Conservation (phyloP, 2,329 filamentous ascomycete genomes). For the Phialemonium atrogriseum region DNA sequence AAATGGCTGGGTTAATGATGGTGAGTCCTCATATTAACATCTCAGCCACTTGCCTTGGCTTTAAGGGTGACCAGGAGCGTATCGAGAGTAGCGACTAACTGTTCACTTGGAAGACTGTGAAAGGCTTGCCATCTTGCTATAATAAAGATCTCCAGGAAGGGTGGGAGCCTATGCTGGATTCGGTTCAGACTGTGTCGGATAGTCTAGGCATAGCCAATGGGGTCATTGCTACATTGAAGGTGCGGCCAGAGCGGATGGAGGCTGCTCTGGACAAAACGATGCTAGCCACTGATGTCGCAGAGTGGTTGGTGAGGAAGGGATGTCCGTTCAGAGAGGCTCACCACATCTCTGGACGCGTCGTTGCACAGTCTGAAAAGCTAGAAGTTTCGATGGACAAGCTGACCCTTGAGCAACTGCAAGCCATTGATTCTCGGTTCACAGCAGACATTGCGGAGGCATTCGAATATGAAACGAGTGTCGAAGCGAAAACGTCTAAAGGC, state of each 20-base stretch:
- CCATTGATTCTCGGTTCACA: slow-evolving; percentile 57
- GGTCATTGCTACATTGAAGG: slow-evolving; percentile 64
- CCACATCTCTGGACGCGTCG: slow-evolving; percentile 68
- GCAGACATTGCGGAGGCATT: slow-evolving; percentile 58
- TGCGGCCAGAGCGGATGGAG: slow-evolving; percentile 67
- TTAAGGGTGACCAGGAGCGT: slow-evolving; percentile 51
- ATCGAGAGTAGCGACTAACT: slow-evolving; percentile 16
- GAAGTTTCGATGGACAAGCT: slow-evolving; percentile 58
- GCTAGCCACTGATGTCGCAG: slow-evolving; percentile 66
- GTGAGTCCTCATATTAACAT: slow-evolving; percentile 3
- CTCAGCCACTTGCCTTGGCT: slow-evolving; percentile 33
- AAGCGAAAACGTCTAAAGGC: slow-evolving; percentile 58
- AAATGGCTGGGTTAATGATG: slow-evolving; percentile 73
- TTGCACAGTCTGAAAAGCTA: slow-evolving; percentile 60
- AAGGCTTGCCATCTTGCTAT: slow-evolving; percentile 71
- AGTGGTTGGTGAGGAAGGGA: slow-evolving; percentile 60
- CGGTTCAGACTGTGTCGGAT: slow-evolving; percentile 72
- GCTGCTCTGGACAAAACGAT: slow-evolving; percentile 75
- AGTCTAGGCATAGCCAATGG: slow-evolving; percentile 77
- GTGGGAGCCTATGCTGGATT: slow-evolving; percentile 77
- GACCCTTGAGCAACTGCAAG: slow-evolving; percentile 56
- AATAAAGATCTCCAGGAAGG: slow-evolving; percentile 91
- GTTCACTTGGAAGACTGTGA: slow-evolving; percentile 34
- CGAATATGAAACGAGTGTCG: slow-evolving; percentile 65
- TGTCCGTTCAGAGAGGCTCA: slow-evolving; percentile 80